Evolutionary conservation across 2,329 filamentous ascomycete genomes (phyloP), one percentile per base, ranked within the genome.

Genomic region (Arthrobotrys entomopaga): DNA sequence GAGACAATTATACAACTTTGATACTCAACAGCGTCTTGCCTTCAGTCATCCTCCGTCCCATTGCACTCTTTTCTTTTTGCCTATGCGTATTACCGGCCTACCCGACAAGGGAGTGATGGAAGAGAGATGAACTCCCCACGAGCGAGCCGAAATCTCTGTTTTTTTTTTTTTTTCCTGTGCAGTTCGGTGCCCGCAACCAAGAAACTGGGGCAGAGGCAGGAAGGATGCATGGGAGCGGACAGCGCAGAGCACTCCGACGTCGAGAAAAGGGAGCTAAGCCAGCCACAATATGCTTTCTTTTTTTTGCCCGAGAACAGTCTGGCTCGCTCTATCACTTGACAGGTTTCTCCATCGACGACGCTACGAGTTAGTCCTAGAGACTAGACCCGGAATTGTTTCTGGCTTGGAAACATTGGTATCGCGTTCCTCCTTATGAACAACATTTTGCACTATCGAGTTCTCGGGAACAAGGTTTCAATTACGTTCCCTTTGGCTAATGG

Each of bases 191-290:
- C 69, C 56, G 56, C 54, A 63, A 73, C 69, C 69, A 66, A 74
- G 70, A 67, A 74, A 74, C 70, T 66, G 70, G 70, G 70, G 70
- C n/a, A 66, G 69, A 60, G 24, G 56, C 57, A 40, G 59, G 54
- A 60, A 53, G 48, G 38, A 74, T 56, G 60, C 70, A 74, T 63
- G 63, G 57, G 42, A 50, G 48, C 70, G 70, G 70, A 67, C 70
- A 67, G 70, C 63, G 63, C 56, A 67, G 69, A 57, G 69, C 70
- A 74, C 70, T 74, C 70, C 70, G 70, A 74, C 58, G 63, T 74
- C 61, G 57, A 66, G 64, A 66, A 67, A 65, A 50, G 63, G 54
- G 46, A 64, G 57, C 58, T 63, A 74, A 74, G 63, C 70, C 70
- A 74, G 70, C 70, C 70, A 74, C 70, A 67, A 22, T 42, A 40